A percentile compares a stretch with the other conserved stretches of the same genome.
phyloP scores from a whole-genome alignment of 345 rosid species.

The Tarenaya hassleriana region DNA sequence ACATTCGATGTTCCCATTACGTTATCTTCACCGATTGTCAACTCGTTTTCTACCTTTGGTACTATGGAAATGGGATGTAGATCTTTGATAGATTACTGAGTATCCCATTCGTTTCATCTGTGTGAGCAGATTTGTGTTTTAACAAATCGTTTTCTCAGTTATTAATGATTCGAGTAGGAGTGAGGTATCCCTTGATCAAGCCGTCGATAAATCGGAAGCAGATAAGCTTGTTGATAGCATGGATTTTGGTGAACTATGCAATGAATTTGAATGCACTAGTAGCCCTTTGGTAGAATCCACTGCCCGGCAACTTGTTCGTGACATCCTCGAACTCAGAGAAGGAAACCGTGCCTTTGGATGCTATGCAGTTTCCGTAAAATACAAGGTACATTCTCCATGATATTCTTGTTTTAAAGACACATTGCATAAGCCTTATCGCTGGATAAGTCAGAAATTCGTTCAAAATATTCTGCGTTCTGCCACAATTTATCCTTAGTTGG shows the following conservation, averaged over 20 bases:
- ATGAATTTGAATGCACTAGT: conserved; percentile 86
- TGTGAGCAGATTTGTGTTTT: no score
- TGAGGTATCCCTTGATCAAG: conserved; percentile 27
- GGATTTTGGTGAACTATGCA: conserved; percentile 84
- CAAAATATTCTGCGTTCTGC: no score
- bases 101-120: no score
- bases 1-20: no score
- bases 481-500: neutral
- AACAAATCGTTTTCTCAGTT: conserved; percentile 28
- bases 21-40: no score
- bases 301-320: conserved; percentile 73
- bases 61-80: no score
- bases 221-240: conserved; percentile 66
- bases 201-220: conserved; percentile 41
- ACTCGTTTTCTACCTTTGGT: no score
- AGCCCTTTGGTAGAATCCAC: conserved; percentile 91
- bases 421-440: neutral
- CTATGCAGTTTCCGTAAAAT: conserved; percentile 61
- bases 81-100: no score
- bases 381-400: conserved; percentile 45
- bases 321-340: conserved; percentile 70
- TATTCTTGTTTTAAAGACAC: neutral
- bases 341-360: conserved; percentile 71
- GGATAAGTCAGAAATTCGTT: no score
- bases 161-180: conserved; percentile 40